These are phyloP conservation scores for Crithidia bombi DNA, from an alignment of 208 protist species.

Conservation along the genomic window DNA sequence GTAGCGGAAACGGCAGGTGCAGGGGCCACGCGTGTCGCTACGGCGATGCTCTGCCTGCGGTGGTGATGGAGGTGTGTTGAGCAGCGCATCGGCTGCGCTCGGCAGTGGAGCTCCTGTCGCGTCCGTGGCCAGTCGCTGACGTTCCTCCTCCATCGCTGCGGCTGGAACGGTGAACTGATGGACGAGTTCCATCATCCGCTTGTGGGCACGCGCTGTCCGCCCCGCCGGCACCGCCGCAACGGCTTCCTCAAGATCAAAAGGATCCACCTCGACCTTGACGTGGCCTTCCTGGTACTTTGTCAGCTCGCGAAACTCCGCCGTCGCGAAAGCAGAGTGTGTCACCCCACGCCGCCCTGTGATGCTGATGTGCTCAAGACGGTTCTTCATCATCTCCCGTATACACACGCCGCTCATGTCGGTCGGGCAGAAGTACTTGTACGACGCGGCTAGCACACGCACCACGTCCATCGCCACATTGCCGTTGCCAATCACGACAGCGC, in stretches of 20 bases:
- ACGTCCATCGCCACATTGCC: constrained; percentile 97
- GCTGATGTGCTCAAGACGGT: constrained; percentile 68
- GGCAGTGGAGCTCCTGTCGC: constrained; percentile 29
- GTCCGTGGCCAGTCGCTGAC: constrained; percentile 23
- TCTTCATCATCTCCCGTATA: constrained; percentile 78
- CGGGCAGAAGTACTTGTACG: constrained; percentile 71
- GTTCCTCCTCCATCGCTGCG: constrained; percentile 24
- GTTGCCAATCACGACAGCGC: constrained; percentile 88
- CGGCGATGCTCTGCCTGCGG: neutral
- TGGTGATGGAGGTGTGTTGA: neutral
- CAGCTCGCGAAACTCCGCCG: constrained; percentile 96
- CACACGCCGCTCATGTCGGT: constrained; percentile 94
- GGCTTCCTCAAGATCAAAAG: constrained; percentile 63
- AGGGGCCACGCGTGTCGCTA: constrained; percentile 43
- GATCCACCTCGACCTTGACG: constrained; percentile 69
- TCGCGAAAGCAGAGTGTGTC: constrained; percentile 93
- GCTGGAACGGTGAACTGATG: constrained; percentile 36
- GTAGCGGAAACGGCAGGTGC: constrained; percentile 76
- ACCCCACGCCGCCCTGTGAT: constrained; percentile 92
- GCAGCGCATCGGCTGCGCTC: constrained; percentile 11
- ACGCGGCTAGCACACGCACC: constrained; percentile 85
- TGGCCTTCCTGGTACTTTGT: constrained; percentile 65
- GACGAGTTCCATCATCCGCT: constrained; percentile 86
- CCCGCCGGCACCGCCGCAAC: constrained; percentile 30
- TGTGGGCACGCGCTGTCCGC: constrained; percentile 65